These are phyloP conservation scores for Heterobasidion parviporum DNA, from an alignment of 1,284 basidiomycete genomes.

Conservation along the genomic window DNA sequence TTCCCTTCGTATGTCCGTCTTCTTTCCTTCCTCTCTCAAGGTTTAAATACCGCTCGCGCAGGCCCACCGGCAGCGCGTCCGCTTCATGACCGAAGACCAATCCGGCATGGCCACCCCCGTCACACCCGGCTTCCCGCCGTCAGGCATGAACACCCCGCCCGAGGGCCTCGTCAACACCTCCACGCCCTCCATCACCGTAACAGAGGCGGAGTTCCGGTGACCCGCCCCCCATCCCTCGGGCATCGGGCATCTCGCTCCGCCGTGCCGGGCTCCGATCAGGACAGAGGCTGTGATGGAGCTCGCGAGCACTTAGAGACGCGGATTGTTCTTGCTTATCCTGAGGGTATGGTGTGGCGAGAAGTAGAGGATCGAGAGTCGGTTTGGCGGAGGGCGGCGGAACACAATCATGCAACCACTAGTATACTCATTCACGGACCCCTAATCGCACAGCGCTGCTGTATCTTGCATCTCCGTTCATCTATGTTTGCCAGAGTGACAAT, in stretches of 20 bases:
- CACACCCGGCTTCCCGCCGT: slow-evolving; percentile 42
- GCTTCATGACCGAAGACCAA: slow-evolving; percentile 54
- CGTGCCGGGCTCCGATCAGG: background rate
- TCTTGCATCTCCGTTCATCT: background rate
- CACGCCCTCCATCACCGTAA: slow-evolving; percentile 18
- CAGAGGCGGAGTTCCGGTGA: slow-evolving; percentile 27
- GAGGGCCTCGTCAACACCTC: slow-evolving; percentile 13
- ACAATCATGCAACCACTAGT: background rate
- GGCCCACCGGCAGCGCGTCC: slow-evolving; percentile 75
- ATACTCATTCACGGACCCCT: background rate
- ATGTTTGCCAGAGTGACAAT: background rate
- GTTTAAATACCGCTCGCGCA: slow-evolving; percentile 17
- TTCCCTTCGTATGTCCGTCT: slow-evolving; percentile 65
- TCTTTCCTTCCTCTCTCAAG: background rate
- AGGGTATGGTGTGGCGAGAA: background rate
- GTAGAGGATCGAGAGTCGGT: background rate
- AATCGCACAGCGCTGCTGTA: background rate
- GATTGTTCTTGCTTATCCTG: background rate
- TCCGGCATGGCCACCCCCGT: slow-evolving; percentile 62
- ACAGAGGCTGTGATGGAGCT: background rate
- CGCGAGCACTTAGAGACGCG: background rate
- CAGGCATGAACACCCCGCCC: slow-evolving; percentile 31
- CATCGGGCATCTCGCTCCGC: background rate
- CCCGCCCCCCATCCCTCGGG: background rate
- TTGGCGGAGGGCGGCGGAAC: background rate